Conservation (phyloP, 192 early-diverging fungal genomes). For the Coemansia sp. region DNA sequence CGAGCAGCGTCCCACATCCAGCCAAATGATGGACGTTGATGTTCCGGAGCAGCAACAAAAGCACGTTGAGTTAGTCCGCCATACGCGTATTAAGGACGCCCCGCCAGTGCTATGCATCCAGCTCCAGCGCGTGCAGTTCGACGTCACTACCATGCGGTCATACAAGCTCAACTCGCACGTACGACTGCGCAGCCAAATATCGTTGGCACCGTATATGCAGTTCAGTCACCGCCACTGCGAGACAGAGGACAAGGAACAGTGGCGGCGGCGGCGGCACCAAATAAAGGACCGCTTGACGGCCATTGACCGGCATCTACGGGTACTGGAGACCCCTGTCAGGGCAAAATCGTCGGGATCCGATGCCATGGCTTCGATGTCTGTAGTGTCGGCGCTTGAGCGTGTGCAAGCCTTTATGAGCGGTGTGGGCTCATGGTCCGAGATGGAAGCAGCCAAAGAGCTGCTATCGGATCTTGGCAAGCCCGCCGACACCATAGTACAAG, state of each 20-base stretch:
- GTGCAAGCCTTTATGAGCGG: slow-evolving; percentile 32
- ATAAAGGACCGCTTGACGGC: slow-evolving; percentile 8
- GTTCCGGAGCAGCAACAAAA: neutral
- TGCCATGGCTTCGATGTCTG: slow-evolving; percentile 9
- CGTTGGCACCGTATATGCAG: slow-evolving; percentile 58
- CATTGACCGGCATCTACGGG: slow-evolving; percentile 5
- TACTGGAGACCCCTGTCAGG: slow-evolving; percentile 21
- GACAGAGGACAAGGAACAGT: neutral
- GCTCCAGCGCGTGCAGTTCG: slow-evolving; percentile 70
- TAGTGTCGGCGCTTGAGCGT: slow-evolving; percentile 30
- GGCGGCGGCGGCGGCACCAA: neutral
- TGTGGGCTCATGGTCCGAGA: slow-evolving; percentile 26
- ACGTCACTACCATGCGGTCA: slow-evolving; percentile 54
- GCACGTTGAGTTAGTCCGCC: slow-evolving; percentile 1
- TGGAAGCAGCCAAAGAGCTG: slow-evolving; percentile 12
- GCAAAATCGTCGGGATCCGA: neutral
- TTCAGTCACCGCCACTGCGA: slow-evolving; percentile 4
- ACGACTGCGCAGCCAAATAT: slow-evolving; percentile 60
- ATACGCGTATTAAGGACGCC: slow-evolving; percentile 36
- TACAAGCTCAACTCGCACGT: slow-evolving; percentile 74
- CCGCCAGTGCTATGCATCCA: slow-evolving; percentile 73
- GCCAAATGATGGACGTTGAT: slow-evolving; percentile 18
- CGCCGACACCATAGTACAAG: neutral
- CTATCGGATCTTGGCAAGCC: slow-evolving; percentile 23
- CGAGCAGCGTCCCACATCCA: neutral